phyloP scores from a whole-genome alignment of 2,329 filamentous ascomycete genomes.

The Neofusicoccum cordaticola region DNA sequence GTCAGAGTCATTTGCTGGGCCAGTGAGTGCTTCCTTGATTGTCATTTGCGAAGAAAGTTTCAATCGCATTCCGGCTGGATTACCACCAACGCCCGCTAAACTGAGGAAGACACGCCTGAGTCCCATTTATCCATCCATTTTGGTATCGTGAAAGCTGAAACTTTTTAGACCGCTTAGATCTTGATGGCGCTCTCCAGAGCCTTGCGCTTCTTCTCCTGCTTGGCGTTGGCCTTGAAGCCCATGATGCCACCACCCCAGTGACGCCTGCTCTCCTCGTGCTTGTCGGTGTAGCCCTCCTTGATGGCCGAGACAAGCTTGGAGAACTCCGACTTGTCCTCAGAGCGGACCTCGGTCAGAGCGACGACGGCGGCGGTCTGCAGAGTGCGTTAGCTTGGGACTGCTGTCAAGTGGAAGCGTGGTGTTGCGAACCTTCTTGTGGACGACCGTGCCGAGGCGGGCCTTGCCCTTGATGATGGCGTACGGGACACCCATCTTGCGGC shows the following conservation, averaged over 20 bases:
- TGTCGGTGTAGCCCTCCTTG: constrained; percentile 97
- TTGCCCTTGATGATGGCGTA: constrained; percentile 99
- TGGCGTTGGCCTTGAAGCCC: constrained; percentile 85
- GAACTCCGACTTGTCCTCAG: constrained; percentile 97
- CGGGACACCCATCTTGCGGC: constrained; percentile 99
- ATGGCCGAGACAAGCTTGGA: constrained; percentile 93
- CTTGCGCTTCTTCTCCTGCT: constrained; percentile 86
- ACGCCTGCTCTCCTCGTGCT: constrained; percentile 85
- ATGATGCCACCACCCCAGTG: constrained; percentile 99
- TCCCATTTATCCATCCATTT: constrained; percentile 22
- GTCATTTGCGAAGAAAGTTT: constrained; percentile 16
- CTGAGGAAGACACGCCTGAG: constrained; percentile 38
- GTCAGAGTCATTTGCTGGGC: neutral
- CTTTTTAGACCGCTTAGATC: constrained; percentile 96
- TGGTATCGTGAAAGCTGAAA: constrained; percentile 24
- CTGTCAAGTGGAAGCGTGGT: neutral
- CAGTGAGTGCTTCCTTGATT: constrained; percentile 11
- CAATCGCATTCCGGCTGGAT: constrained; percentile 15
- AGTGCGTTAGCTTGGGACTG: constrained; percentile 27
- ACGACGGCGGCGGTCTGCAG: constrained; percentile 92
- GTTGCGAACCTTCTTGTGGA: constrained; percentile 93
- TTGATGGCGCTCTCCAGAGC: constrained; percentile 92
- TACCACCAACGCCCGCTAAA: constrained; percentile 33
- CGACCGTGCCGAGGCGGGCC: constrained; percentile 96
- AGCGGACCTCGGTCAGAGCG: constrained; percentile 92